These are phyloP conservation scores for Pseudoneurospora amorphoporcata DNA, from an alignment of 495 filamentous ascomycete genomes.

Conservation along the genomic window DNA sequence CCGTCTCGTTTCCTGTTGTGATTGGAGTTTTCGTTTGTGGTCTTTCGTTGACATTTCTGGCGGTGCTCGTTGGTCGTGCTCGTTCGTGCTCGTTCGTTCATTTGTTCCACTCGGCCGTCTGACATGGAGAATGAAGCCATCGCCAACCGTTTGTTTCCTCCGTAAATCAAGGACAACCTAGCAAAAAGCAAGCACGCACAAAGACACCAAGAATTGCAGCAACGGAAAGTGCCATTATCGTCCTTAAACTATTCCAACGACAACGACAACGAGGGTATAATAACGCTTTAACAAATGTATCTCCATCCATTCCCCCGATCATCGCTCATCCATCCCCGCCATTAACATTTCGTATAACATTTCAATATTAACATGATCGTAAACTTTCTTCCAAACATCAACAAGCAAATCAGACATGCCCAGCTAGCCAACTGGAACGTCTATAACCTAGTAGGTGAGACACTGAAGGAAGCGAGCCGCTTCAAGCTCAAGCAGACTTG, in stretches of 20 bases:
- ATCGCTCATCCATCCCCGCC: background rate
- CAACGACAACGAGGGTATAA: background rate
- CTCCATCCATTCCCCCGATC: background rate
- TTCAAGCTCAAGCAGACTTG: conserved; percentile 9
- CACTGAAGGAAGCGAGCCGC: background rate
- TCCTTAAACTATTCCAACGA: background rate
- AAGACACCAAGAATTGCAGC: background rate
- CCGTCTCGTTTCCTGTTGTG: too few relatives aligned
- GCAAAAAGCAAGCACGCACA: background rate
- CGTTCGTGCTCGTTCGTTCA: background rate
- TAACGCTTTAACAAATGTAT: background rate
- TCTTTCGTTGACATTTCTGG: too few relatives aligned
- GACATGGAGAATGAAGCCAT: background rate
- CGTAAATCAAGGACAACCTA: background rate
- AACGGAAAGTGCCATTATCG: background rate
- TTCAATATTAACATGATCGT: background rate
- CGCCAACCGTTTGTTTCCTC: background rate
- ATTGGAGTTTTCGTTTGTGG: background rate
- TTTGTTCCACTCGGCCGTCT: background rate
- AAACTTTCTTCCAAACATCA: background rate
- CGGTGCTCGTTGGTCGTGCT: background rate
- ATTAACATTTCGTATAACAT: background rate
- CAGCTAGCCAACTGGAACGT: background rate
- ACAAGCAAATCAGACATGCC: background rate
- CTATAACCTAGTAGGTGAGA: background rate